A percentile compares a stretch with the other conserved stretches of the same genome.
Conservation (phyloP, 176 grass and related monocot species). For the bread wheat (Triticum aestivum) region DNA sequence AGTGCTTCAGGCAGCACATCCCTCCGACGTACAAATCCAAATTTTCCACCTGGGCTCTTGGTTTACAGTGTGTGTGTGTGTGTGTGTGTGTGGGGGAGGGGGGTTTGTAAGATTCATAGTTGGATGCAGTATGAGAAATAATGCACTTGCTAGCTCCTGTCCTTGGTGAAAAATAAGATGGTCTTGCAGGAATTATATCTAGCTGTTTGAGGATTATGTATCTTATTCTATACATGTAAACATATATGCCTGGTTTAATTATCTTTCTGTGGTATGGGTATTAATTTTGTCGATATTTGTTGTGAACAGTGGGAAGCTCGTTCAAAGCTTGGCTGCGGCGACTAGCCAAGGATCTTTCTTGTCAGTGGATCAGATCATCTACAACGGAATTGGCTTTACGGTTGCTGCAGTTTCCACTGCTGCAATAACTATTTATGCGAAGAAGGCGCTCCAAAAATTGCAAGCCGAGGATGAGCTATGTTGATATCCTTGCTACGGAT, state of each 20-base stretch:
- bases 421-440: constrained; percentile 96
- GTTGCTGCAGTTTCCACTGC: constrained; percentile 81
- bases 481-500: constrained; percentile 22
- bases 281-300: constrained; percentile 31
- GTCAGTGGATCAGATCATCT: constrained; percentile 85
- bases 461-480: constrained; percentile 74
- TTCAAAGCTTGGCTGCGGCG: constrained; percentile 82
- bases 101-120: not conserved
- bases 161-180: not conserved
- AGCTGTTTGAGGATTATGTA: not conserved
- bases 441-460: constrained; percentile 82
- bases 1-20: not conserved
- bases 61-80: not conserved
- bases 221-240: constrained; percentile 2
- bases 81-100: not conserved
- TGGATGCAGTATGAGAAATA: not conserved
- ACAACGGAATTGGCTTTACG: constrained; percentile 77
- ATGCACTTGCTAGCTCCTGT: not conserved
- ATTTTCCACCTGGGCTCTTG: not conserved
- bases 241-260: constrained; percentile 8
- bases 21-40: not conserved
- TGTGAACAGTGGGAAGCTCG: constrained; percentile 68
- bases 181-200: not conserved
- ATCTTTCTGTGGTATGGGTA: not conserved
- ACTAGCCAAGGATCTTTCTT: constrained; percentile 83